Evolutionary conservation across 2,329 filamentous ascomycete genomes (phyloP).

Genomic region (Colletotrichum spaethianum): DNA sequence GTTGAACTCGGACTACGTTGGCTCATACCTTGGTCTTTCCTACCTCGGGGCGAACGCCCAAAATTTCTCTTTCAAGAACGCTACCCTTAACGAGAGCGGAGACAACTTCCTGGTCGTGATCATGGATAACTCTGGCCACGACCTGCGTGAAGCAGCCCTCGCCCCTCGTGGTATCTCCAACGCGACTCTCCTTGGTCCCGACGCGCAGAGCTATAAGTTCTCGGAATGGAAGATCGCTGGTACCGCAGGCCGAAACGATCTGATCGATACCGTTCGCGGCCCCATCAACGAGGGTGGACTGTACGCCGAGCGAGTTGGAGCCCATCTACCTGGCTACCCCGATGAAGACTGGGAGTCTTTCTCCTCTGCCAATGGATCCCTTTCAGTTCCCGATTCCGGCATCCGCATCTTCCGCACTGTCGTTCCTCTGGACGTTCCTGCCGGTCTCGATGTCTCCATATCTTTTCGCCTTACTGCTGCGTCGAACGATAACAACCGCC

Average conservation of each 20-base stretch:
- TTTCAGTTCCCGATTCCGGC: conserved; percentile 63
- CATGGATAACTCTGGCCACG: conserved; percentile 73
- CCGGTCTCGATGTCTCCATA: conserved; percentile 68
- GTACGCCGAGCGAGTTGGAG: conserved; percentile 70
- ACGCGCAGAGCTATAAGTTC: conserved; percentile 54
- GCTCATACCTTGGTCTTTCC: conserved; percentile 67
- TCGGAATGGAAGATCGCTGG: conserved; percentile 71
- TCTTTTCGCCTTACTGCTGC: conserved; percentile 67
- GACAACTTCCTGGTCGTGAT: conserved; percentile 68
- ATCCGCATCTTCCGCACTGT: conserved; percentile 70
- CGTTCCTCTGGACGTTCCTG: conserved; percentile 64
- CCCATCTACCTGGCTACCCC: conserved; percentile 71
- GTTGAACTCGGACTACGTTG: conserved; percentile 70
- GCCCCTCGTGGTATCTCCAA: conserved; percentile 67
- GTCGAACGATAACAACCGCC: conserved; percentile 53
- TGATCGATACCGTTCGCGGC: conserved; percentile 69
- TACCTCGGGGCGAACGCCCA: conserved; percentile 53
- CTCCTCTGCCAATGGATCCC: conserved; percentile 48
- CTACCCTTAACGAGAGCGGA: conserved; percentile 55
- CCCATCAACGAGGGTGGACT: conserved; percentile 72
- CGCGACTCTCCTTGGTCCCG: conserved; percentile 62
- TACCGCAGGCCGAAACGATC: conserved; percentile 65
- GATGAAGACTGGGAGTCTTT: conserved; percentile 59
- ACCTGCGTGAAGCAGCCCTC: conserved; percentile 63
- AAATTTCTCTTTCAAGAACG: conserved; percentile 66